These are phyloP conservation scores for Peniophora sp. DNA, from an alignment of 1,284 basidiomycete genomes.

Conservation along the genomic window DNA sequence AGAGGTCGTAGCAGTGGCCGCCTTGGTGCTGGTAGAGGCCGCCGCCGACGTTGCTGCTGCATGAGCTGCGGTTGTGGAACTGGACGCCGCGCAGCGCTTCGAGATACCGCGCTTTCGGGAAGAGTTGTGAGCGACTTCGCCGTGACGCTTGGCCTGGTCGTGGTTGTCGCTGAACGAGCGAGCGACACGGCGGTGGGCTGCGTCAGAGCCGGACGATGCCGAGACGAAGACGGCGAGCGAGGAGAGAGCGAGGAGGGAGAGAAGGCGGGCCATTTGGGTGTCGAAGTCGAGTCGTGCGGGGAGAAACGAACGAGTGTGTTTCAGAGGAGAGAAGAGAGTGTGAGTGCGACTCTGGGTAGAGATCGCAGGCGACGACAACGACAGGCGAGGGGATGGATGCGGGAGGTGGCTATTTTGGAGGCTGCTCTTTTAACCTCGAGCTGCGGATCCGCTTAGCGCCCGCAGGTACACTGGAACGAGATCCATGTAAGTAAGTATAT, in stretches of 20 bases:
- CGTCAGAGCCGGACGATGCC: slow-evolving; percentile 37
- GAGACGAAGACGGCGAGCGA: slow-evolving; percentile 49
- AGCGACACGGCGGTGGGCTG: slow-evolving; percentile 26
- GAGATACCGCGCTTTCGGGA: slow-evolving; percentile 27
- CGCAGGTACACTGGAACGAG: too few relatives aligned
- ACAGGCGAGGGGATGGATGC: background rate
- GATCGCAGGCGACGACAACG: too few relatives aligned
- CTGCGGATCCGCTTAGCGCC: too few relatives aligned
- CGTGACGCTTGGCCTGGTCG: slow-evolving; percentile 33
- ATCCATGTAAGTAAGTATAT: too few relatives aligned
- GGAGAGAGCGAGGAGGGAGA: slow-evolving; percentile 50
- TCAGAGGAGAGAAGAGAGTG: background rate
- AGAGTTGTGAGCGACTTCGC: background rate
- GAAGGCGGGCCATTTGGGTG: slow-evolving; percentile 20
- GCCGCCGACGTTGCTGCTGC: slow-evolving; percentile 13
- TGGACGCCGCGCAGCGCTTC: slow-evolving; percentile 43
- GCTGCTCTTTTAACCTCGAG: too few relatives aligned
- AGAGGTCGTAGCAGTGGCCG: slow-evolving; percentile 10
- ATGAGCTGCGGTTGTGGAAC: slow-evolving; percentile 7
- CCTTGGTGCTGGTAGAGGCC: too few relatives aligned
- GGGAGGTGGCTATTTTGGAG: too few relatives aligned
- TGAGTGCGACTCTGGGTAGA: too few relatives aligned
- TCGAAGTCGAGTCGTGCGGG: background rate
- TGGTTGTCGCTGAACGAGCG: slow-evolving; percentile 31
- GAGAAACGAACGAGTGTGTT: slow-evolving; percentile 2